Conservation (phyloP, 1,284 basidiomycete genomes). For the Boletus sp. region DNA sequence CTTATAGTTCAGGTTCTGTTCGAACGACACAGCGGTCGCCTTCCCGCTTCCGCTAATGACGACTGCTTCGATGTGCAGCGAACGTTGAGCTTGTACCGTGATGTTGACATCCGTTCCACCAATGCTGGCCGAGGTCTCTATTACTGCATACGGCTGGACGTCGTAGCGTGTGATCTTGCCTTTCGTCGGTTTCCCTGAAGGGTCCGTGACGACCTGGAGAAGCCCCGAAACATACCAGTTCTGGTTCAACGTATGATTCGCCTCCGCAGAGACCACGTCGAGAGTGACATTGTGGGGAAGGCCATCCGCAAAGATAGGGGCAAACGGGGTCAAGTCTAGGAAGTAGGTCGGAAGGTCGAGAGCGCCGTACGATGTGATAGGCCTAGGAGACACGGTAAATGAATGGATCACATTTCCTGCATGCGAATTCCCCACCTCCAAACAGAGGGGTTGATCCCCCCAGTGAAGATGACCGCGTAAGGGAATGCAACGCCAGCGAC, state of each 20-base stretch:
- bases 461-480: slow-evolving; percentile 77
- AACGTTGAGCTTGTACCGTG: slow-evolving; percentile 44
- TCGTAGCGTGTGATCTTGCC: slow-evolving; percentile 60
- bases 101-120: slow-evolving; percentile 43
- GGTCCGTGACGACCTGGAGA: slow-evolving; percentile 65
- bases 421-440: slow-evolving; percentile 51
- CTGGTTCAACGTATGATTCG: slow-evolving; percentile 57
- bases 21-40: slow-evolving; percentile 43
- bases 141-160: slow-evolving; percentile 52
- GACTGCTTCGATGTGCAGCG: slow-evolving; percentile 45
- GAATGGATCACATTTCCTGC: neutral
- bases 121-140: slow-evolving; percentile 45
- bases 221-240: slow-evolving; percentile 78
- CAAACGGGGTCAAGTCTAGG: slow-evolving; percentile 75
- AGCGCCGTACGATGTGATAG: slow-evolving; percentile 75
- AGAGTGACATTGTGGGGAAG: slow-evolving; percentile 64
- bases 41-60: slow-evolving; percentile 49
- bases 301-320: slow-evolving; percentile 67
- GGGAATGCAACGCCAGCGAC: slow-evolving; percentile 76
- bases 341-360: slow-evolving; percentile 77
- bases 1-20: slow-evolving; percentile 42
- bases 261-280: slow-evolving; percentile 70
- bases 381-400: slow-evolving; percentile 38
- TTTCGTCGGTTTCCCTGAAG: slow-evolving; percentile 58
- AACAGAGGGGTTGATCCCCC: slow-evolving; percentile 68